Conservation (phyloP, 2,329 filamentous ascomycete genomes). For the Ophiostoma ulmi region DNA sequence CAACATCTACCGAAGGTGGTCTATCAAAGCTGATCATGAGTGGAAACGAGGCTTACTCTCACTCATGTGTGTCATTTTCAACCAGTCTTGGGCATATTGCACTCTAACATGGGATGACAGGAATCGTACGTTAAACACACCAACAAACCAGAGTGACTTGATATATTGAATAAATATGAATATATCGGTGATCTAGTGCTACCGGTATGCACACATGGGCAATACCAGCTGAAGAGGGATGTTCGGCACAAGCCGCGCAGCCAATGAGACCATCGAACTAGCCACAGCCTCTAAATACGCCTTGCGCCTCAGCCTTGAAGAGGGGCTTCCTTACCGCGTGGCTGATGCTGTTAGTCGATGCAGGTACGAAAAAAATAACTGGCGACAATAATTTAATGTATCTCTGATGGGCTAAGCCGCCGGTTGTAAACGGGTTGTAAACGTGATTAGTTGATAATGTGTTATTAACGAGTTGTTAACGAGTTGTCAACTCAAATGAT, state of each 20-base stretch:
- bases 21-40: not conserved
- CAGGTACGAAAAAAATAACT: not conserved
- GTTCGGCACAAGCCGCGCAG: not conserved
- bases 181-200: not conserved
- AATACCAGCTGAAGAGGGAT: slow-evolving; percentile 10
- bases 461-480: not conserved
- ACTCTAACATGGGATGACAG: not conserved
- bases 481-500: not conserved
- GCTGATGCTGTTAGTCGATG: not conserved
- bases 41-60: not conserved
- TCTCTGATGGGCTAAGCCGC: not conserved
- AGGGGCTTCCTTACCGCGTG: not conserved
- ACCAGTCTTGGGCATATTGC: not conserved
- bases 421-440: not conserved
- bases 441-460: not conserved
- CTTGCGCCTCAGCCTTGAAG: slow-evolving; percentile 22
- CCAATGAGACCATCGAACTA: slow-evolving; percentile 18
- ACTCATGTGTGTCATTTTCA: not conserved
- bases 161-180: not conserved
- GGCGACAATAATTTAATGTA: not conserved
- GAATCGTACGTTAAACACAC: not conserved
- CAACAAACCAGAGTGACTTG: not conserved
- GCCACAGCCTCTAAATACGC: slow-evolving; percentile 20
- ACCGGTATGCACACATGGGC: not conserved
- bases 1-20: slow-evolving; percentile 2